phyloP scores from a whole-genome alignment of 768 basidiomycete species.

The Lentinula guzmanii region DNA sequence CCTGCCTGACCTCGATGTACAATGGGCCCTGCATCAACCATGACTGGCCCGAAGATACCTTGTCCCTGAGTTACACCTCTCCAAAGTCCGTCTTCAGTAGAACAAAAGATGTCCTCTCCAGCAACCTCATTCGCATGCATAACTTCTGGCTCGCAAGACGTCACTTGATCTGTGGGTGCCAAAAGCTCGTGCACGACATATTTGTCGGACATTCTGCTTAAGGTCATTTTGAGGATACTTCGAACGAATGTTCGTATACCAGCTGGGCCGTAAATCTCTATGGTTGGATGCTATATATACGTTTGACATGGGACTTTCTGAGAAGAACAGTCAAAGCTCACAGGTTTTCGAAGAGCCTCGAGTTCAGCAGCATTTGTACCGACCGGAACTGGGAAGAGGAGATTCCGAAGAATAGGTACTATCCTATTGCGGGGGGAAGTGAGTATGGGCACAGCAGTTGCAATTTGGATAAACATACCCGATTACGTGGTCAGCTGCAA shows the following conservation, averaged over 20 bases:
- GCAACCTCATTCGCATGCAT: slow-evolving; percentile 59
- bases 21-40: slow-evolving; percentile 74
- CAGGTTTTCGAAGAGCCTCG: slow-evolving; percentile 12
- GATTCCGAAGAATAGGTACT: slow-evolving; percentile 55
- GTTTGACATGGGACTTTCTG: neutral
- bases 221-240: slow-evolving; percentile 61
- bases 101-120: slow-evolving; percentile 54
- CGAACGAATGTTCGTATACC: slow-evolving; percentile 76
- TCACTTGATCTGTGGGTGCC: slow-evolving; percentile 42
- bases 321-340: slow-evolving; percentile 4
- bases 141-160: slow-evolving; percentile 41
- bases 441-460: neutral
- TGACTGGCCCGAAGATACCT: slow-evolving; percentile 34
- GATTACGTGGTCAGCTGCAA: slow-evolving; percentile 67
- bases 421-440: slow-evolving; percentile 18
- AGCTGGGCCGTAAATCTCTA: slow-evolving; percentile 77
- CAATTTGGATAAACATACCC: slow-evolving; percentile 25
- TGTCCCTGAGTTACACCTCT: slow-evolving; percentile 34
- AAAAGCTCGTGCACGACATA: slow-evolving; percentile 82
- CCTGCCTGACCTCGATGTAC: slow-evolving; percentile 58
- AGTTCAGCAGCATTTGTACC: slow-evolving; percentile 10
- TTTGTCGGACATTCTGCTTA: slow-evolving; percentile 49
- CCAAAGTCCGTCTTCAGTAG: slow-evolving; percentile 60
- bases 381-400: slow-evolving; percentile 42
- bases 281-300: slow-evolving; percentile 30